These are phyloP conservation scores for Stephanocyclus meneghinianus DNA, from an alignment of 352 stramenopile species.

Conservation along the genomic window DNA sequence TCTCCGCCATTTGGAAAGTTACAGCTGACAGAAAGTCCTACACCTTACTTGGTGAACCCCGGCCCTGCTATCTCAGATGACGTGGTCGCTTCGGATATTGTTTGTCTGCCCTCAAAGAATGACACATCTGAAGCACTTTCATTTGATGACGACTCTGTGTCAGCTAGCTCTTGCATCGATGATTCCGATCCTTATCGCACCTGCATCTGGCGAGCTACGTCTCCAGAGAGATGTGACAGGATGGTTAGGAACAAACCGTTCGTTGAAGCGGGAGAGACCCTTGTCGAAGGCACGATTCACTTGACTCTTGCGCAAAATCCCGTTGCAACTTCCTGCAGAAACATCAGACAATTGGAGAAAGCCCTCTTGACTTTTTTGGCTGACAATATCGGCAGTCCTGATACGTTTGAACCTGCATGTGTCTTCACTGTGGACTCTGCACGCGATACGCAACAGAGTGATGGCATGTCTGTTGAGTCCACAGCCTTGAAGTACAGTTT, in stretches of 20 bases:
- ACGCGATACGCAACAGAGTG: neutral
- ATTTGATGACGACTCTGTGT: neutral
- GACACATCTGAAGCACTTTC: neutral
- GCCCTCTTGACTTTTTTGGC: conserved; percentile 16
- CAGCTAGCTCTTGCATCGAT: conserved; percentile 3
- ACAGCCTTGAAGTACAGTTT: neutral
- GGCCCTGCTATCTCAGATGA: neutral
- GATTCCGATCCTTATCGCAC: conserved; percentile 9
- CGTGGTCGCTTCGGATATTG: neutral
- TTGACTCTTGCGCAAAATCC: conserved; percentile 6
- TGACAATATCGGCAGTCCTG: conserved; percentile 22
- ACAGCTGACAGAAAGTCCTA: neutral
- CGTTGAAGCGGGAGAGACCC: neutral
- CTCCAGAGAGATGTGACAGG: conserved; percentile 1
- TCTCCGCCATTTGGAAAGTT: neutral
- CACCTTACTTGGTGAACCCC: neutral
- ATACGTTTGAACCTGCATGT: conserved; percentile 17
- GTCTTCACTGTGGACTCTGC: conserved; percentile 3
- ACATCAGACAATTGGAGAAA: conserved; percentile 13
- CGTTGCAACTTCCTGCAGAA: conserved; percentile 2
- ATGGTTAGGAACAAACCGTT: conserved; percentile 11
- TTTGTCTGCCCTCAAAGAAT: neutral
- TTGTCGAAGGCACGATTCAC: conserved; percentile 6
- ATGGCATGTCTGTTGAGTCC: neutral
- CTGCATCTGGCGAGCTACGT: neutral